A percentile compares a stretch with the other conserved stretches of the same genome.
These are phyloP conservation scores for Amaranthus cruentus DNA, from an alignment of 148 eudicot genomes.

Conservation along the genomic window DNA sequence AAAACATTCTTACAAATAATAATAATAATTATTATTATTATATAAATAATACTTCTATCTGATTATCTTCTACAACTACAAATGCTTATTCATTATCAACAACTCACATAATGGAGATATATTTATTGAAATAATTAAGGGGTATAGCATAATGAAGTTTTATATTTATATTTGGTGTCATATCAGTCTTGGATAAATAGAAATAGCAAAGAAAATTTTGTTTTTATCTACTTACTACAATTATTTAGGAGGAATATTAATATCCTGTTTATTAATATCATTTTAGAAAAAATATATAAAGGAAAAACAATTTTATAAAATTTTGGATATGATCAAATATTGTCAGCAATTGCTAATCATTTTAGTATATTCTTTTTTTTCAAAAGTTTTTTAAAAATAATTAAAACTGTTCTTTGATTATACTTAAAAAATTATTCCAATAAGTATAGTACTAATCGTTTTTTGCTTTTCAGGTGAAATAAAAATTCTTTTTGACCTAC, in stretches of 20 bases:
- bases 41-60: not conserved
- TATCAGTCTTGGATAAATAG: too few relatives aligned
- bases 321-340: slow-evolving; percentile 20
- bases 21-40: too few relatives aligned
- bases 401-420: not conserved
- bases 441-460: not conserved
- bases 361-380: not conserved
- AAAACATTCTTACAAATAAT: not conserved
- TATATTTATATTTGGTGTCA: too few relatives aligned
- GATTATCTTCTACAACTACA: not conserved
- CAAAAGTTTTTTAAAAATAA: not conserved
- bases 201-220: not conserved
- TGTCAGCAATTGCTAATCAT: not conserved
- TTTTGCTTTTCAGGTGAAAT: slow-evolving; percentile 14
- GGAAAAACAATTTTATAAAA: too few relatives aligned
- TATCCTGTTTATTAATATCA: too few relatives aligned
- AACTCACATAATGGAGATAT: slow-evolving; percentile 3
- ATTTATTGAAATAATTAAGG: too few relatives aligned
- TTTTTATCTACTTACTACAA: not conserved
- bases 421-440: not conserved
- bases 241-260: not conserved
- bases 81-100: not conserved
- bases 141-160: too few relatives aligned
- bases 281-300: too few relatives aligned
- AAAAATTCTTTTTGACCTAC: slow-evolving; percentile 10